Evolutionary conservation across 352 stramenopile genomes (phyloP), one percentile per base, ranked within the genome.

Genomic region (Phytophthora pistaciae): DNA sequence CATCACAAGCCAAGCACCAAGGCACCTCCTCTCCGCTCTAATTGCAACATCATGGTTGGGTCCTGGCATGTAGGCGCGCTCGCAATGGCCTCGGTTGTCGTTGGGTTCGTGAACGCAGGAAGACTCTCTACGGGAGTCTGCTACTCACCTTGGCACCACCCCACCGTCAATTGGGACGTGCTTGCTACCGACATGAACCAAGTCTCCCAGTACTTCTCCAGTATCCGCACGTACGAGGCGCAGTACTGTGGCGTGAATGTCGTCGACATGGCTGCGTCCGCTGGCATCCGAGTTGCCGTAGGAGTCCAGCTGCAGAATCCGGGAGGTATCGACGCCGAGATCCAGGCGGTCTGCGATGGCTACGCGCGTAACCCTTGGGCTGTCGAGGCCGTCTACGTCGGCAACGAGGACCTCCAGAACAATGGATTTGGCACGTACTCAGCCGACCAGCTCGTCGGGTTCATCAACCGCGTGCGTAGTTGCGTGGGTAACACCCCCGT

Each of bases 361-460:
- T 82, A 79, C 21, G 54, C 72, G 40, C 42, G 53, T 9, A 72
- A 84, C 49, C 67, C 79, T 0, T 59, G 68, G 31, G 72, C 53
- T 6, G 75, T 94, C 29, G 68, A 89, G 29, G 82, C 84, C 23
- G 85, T 94, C 61, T 92, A 89, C 70, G 83, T 89, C 23, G 87
- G 87, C 54, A 94, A 91, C 68, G 87, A 94, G 31, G 78, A 94
- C 75, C 70, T 94, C 2, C 53, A 64, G 31, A 87, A 88, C 68
- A 79, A 71, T 13, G 68, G 56, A 25, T 87, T 79, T 31, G 84
- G 82, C 16, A 68, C 63, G 18, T 80, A 55, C 67, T 70, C 75
- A 20, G 80, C 73, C 31, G 64, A 70, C 18, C 29, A 81, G 44
- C 77, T 92, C 29, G 49, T 78, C 20, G 72, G 66, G 13, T 85